Percentiles rank a stretch among this genome's conserved stretches.
Conservation (phyloP, 306 rosid species). For the Albizia julibrissin region DNA sequence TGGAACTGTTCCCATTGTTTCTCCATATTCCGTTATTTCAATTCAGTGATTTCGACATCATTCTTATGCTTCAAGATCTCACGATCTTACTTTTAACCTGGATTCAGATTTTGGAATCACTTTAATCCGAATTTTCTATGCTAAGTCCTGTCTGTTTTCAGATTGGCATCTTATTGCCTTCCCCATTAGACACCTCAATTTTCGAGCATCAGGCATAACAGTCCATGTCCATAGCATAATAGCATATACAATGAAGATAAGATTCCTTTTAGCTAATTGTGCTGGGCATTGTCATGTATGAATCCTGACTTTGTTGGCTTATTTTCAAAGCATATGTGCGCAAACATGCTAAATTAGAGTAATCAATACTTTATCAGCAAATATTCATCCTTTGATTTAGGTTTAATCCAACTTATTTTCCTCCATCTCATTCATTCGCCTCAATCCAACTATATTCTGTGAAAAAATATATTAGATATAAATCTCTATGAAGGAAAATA, state of each 20-base stretch:
- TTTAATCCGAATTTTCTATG: not conserved
- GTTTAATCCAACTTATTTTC: not conserved
- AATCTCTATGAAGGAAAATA: not conserved
- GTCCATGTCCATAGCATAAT: not conserved
- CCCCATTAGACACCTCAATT: not conserved
- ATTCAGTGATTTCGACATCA: not conserved
- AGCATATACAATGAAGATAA: not conserved
- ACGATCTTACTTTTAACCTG: not conserved
- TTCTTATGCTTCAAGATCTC: not conserved
- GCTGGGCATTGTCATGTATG: not conserved
- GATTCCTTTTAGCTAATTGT: slow-evolving; percentile 7
- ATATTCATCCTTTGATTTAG: not conserved
- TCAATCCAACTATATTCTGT: not conserved
- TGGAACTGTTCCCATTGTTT: not conserved
- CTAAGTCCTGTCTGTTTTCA: not conserved
- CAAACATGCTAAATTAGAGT: not conserved
- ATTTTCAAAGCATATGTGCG: not conserved
- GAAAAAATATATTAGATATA: not conserved
- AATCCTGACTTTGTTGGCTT: not conserved
- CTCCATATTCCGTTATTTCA: not conserved
- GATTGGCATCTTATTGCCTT: not conserved
- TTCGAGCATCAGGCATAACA: not conserved
- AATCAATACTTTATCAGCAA: not conserved
- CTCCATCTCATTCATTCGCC: not conserved
- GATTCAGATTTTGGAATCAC: not conserved